Evolutionary conservation across 768 basidiomycete genomes (phyloP).

Genomic region (Tulasnella calospora): DNA sequence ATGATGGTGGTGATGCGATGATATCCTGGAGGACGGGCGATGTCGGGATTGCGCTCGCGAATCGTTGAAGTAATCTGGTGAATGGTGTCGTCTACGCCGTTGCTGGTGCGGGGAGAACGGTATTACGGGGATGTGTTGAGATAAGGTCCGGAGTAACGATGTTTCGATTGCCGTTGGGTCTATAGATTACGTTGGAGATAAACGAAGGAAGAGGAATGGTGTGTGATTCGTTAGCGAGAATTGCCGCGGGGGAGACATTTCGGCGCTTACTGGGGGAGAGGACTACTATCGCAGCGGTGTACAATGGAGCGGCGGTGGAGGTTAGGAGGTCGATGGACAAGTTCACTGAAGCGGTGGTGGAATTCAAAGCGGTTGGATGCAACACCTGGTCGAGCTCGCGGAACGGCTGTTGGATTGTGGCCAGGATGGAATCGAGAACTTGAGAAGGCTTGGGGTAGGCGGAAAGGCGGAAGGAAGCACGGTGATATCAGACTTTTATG

Average conservation of each 20-base stretch:
- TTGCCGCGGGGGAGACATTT: background rate
- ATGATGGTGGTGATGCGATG: background rate
- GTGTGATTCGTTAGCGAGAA: no score
- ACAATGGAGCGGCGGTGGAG: constrained; percentile 16
- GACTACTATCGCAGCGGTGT: constrained; percentile 17
- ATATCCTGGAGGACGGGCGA: background rate
- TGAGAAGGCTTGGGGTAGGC: background rate
- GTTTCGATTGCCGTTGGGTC: constrained; percentile 15
- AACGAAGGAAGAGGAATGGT: no score
- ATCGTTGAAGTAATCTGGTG: background rate
- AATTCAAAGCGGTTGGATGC: background rate
- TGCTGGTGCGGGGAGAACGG: constrained; percentile 10
- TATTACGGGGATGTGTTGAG: constrained; percentile 20
- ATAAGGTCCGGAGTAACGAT: constrained; percentile 1
- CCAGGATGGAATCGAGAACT: constrained; percentile 7
- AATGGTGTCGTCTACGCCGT: constrained; percentile 10
- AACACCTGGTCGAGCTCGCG: constrained; percentile 5
- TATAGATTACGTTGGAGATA: background rate
- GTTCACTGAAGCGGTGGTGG: background rate
- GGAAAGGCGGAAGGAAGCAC: background rate
- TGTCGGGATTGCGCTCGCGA: constrained; percentile 17
- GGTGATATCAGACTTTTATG: constrained; percentile 3
- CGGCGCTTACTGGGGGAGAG: background rate
- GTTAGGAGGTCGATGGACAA: constrained; percentile 1
- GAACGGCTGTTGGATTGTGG: background rate